phyloP scores from a whole-genome alignment of 306 rosid species.

The Cucurbita pepo region DNA sequence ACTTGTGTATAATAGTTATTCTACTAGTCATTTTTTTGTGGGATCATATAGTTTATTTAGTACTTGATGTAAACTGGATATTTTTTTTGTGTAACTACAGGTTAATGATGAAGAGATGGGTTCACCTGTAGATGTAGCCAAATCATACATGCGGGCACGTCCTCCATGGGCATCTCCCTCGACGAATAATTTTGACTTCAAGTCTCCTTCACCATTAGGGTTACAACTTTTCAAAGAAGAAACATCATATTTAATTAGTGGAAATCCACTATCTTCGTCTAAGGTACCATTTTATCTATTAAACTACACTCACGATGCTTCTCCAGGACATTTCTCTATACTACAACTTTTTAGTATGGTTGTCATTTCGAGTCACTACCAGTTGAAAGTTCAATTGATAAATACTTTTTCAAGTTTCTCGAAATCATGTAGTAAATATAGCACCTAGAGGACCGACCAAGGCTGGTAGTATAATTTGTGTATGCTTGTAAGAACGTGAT shows the following conservation, averaged over 20 bases:
- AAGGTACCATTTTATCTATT: constrained; percentile 38
- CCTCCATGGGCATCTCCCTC: constrained; percentile 92
- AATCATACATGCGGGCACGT: constrained; percentile 61
- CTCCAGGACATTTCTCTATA: not conserved
- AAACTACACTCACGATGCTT: not conserved
- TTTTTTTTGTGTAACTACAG: constrained; percentile 17
- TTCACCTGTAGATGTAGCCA: constrained; percentile 87
- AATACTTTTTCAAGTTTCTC: not conserved
- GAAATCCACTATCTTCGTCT: constrained; percentile 33
- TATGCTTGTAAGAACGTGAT: not conserved
- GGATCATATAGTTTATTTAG: not conserved
- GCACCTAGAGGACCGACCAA: not conserved
- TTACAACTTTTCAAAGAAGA: constrained; percentile 51
- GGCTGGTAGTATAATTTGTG: not conserved
- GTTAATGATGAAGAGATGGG: constrained; percentile 45
- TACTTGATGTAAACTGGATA: not conserved
- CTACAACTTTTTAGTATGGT: not conserved
- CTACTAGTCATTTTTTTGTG: not conserved
- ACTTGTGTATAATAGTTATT: not conserved
- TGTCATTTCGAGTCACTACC: not conserved
- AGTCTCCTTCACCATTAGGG: constrained; percentile 35
- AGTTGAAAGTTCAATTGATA: not conserved
- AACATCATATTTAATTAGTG: constrained; percentile 41
- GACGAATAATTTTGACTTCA: constrained; percentile 24
- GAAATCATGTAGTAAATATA: not conserved